Evolutionary conservation across 2,329 filamentous ascomycete genomes (phyloP), one percentile per base, ranked within the genome.

Genomic region (Xylaria sp.): DNA sequence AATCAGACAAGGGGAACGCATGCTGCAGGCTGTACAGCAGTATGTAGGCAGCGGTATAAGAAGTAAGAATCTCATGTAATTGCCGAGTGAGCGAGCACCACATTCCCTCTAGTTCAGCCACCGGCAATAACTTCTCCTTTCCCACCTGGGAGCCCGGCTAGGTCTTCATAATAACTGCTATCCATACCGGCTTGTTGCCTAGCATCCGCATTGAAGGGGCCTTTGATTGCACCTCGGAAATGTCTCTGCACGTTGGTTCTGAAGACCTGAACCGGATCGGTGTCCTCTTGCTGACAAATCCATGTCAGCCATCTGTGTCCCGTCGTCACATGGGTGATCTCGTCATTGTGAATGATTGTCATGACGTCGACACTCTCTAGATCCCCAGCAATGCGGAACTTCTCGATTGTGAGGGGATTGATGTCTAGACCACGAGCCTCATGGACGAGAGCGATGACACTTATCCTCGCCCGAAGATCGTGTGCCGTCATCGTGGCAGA

Each of bases 241-340:
- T 83, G 79, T 30, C 78, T 79, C 64, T 77, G 76, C 14, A 84
- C 82, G 65, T 82, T 83, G 50, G 69, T 69, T 3, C 82, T 78
- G 72, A 84, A 84, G 4, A 84, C 81, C 51, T 82, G 76, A 4
- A 84, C 80, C 0, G 82, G 81, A 64, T 84, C 81, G 0, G 80
- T 82, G 12, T 75, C 78, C 72, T 84, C 82, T 54, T 83, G 79
- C 34, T 79, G 75, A 58, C 82, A 84, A 24, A 84, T 83, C 82
- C 82, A 84, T 1, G 77, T 81, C 47, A 84, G 65, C 82, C 82
- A 84, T 39, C 82, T 74, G 66, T 84, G 82, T 4, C 82, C 82
- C 4, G 82, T 83, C 0, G 82, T 84, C 21, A 84, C 82, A 69
- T 84, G 82, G 0, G 82, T 84, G 50, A 84, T 83, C 70, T 84